phyloP scores from a whole-genome alignment of 2,329 filamentous ascomycete genomes.

The Aspergillus floridensis region DNA sequence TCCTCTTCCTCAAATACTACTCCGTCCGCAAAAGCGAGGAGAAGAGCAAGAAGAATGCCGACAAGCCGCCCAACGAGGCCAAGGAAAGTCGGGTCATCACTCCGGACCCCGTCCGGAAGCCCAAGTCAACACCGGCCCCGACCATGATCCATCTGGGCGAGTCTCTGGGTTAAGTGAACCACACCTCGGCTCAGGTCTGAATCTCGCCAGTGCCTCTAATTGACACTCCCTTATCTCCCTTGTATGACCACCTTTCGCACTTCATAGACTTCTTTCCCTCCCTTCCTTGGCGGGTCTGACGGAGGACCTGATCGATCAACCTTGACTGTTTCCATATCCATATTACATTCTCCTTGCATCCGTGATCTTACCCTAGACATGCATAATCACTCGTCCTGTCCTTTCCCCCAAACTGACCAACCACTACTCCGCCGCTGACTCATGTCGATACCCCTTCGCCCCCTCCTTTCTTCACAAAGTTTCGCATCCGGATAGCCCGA shows the following conservation, averaged over 20 bases:
- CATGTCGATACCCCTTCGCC: neutral
- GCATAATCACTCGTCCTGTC: neutral
- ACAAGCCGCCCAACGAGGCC: constrained; percentile 32
- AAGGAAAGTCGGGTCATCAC: constrained; percentile 21
- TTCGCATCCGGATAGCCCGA: neutral
- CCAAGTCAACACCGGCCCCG: constrained; percentile 11
- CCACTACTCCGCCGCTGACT: neutral
- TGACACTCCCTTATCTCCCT: neutral
- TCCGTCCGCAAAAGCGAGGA: constrained; percentile 40
- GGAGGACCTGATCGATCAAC: neutral
- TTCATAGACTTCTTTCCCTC: neutral
- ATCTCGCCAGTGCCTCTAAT: neutral
- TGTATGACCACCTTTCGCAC: neutral
- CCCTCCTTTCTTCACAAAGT: neutral
- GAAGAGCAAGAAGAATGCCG: constrained; percentile 31
- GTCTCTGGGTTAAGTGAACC: constrained; percentile 27
- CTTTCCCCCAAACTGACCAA: neutral
- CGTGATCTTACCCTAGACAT: neutral
- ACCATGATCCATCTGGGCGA: constrained; percentile 27
- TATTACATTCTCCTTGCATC: neutral
- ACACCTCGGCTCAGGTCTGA: too few relatives aligned
- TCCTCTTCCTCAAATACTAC: constrained; percentile 47
- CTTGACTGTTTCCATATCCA: neutral
- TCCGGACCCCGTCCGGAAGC: neutral
- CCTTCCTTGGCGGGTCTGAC: neutral